phyloP scores from a whole-genome alignment of 2,329 filamentous ascomycete species.

The Aspergillus sp. region DNA sequence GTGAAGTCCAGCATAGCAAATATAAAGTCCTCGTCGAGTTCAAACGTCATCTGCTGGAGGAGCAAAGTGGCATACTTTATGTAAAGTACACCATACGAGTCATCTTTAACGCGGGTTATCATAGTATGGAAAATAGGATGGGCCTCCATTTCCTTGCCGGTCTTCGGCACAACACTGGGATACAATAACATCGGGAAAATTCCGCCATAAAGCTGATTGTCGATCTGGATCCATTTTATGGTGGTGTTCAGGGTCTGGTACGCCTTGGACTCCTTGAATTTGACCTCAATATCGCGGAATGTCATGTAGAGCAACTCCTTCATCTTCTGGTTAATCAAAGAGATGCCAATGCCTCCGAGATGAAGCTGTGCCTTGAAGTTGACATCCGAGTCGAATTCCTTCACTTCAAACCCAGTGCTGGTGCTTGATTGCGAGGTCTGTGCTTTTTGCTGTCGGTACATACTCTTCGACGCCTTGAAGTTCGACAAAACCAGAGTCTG shows the following conservation, averaged over 20 bases:
- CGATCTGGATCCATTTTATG: slow-evolving; percentile 98
- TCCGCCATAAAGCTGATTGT: slow-evolving; percentile 97
- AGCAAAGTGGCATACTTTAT: slow-evolving; percentile 96
- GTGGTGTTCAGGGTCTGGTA: slow-evolving; percentile 90
- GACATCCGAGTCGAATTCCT: slow-evolving; percentile 81
- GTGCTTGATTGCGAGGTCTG: slow-evolving; percentile 59
- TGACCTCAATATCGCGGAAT: slow-evolving; percentile 84
- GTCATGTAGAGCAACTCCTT: slow-evolving; percentile 93
- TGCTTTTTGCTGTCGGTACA: slow-evolving; percentile 69
- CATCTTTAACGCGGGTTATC: slow-evolving; percentile 93
- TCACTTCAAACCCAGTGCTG: slow-evolving; percentile 83
- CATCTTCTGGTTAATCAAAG: slow-evolving; percentile 86
- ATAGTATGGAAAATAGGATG: slow-evolving; percentile 93
- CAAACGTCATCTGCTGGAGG: slow-evolving; percentile 95
- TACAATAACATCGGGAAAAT: slow-evolving; percentile 98
- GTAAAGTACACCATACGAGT: slow-evolving; percentile 95
- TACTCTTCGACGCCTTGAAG: slow-evolving; percentile 86
- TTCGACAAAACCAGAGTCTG: slow-evolving; percentile 93
- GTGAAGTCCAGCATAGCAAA: slow-evolving; percentile 93
- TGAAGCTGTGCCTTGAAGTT: slow-evolving; percentile 87
- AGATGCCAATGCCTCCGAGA: slow-evolving; percentile 87
- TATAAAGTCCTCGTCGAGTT: slow-evolving; percentile 97
- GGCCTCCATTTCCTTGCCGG: slow-evolving; percentile 90
- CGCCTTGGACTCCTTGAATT: slow-evolving; percentile 87
- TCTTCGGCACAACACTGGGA: slow-evolving; percentile 96